A percentile compares a stretch with the other conserved stretches of the same genome.
These are phyloP conservation scores for Penicillium ucsense DNA, from an alignment of 495 filamentous ascomycete species.

Conservation along the genomic window DNA sequence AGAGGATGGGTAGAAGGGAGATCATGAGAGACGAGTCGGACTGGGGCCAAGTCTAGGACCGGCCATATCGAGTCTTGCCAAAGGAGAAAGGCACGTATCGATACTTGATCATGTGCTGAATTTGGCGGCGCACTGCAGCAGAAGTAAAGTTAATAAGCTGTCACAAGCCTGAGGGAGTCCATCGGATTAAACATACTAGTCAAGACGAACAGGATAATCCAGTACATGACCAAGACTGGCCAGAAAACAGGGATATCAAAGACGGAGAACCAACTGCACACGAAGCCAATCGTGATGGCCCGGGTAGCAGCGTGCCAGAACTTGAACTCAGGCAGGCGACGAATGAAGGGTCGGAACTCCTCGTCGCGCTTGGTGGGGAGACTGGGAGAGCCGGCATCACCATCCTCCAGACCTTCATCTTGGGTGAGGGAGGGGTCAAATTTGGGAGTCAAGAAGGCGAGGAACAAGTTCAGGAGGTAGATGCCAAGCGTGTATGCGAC, in stretches of 20 bases:
- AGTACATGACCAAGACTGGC: constrained; percentile 96
- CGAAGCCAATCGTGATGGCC: constrained; percentile 73
- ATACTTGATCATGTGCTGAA: constrained; percentile 99
- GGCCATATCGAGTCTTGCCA: constrained; percentile 74
- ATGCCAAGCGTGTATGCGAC: constrained; percentile 97
- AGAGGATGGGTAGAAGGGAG: not conserved
- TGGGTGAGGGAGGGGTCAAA: constrained; percentile 95
- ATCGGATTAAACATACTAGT: constrained; percentile 59
- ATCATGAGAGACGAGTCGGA: no score
- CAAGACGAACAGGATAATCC: constrained; percentile 88
- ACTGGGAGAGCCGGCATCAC: constrained; percentile 49
- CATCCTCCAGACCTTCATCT: constrained; percentile 94
- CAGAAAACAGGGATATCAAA: constrained; percentile 98
- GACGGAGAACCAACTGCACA: constrained; percentile 83
- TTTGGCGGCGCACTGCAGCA: constrained; percentile 84
- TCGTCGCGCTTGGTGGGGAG: constrained; percentile 92
- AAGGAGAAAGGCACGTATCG: constrained; percentile 94
- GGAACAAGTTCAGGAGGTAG: constrained; percentile 98
- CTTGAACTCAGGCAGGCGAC: constrained; percentile 96
- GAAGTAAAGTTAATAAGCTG: no score
- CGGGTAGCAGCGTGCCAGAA: constrained; percentile 96
- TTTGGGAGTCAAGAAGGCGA: constrained; percentile 96
- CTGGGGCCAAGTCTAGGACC: constrained; percentile 18
- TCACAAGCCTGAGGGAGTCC: not conserved
- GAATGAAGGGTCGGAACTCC: constrained; percentile 95